Conservation (phyloP, 257 asterid species). For the Solanum clarkiae region DNA sequence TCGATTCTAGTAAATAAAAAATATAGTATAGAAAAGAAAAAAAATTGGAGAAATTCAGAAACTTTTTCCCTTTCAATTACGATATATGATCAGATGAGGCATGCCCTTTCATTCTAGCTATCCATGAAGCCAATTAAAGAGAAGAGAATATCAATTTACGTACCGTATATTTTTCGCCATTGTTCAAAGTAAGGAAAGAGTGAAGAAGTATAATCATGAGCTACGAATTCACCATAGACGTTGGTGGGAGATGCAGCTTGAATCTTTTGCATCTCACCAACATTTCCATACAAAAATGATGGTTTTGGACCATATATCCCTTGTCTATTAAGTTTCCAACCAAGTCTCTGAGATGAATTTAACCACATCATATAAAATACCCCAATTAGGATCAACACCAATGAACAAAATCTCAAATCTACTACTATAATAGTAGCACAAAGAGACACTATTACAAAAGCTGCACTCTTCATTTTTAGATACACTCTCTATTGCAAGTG, state of each 20-base stretch:
- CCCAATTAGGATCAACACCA: background rate
- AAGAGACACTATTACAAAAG: constrained; percentile 3
- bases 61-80: background rate
- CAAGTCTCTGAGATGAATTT: constrained; percentile 15
- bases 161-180: constrained; percentile 79
- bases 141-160: background rate
- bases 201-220: constrained; percentile 76
- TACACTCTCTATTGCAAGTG: background rate
- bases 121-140: background rate
- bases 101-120: background rate
- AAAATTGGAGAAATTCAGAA: background rate
- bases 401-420: background rate
- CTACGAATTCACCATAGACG: constrained; percentile 35
- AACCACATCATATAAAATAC: constrained; percentile 19
- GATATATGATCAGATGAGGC: background rate
- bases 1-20: too few relatives aligned
- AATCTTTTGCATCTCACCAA: constrained; percentile 60
- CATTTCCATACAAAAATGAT: constrained; percentile 43
- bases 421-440: background rate
- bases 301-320: constrained; percentile 76
- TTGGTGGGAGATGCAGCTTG: constrained; percentile 22
- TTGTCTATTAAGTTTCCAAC: constrained; percentile 48
- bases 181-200: constrained; percentile 80
- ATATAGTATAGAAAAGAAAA: too few relatives aligned
- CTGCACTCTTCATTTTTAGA: constrained; percentile 23